phyloP scores from a whole-genome alignment of 2,329 filamentous ascomycete genomes.

The Nemania sp. region DNA sequence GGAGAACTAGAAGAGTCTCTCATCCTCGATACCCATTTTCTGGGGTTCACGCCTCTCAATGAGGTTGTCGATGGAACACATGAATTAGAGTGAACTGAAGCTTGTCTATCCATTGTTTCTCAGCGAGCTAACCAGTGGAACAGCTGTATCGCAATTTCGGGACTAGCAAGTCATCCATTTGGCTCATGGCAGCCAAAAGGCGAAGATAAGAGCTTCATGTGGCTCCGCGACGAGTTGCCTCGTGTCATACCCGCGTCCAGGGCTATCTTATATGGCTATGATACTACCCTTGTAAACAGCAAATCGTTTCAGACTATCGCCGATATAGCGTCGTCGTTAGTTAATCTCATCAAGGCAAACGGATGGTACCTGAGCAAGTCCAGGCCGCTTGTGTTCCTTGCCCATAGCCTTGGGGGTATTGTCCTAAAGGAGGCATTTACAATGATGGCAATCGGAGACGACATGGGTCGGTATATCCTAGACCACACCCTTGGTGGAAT shows the following conservation, averaged over 20 bases:
- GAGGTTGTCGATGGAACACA: conserved; percentile 33
- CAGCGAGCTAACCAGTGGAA: background rate
- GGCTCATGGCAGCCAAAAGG: conserved; percentile 44
- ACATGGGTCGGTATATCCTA: background rate
- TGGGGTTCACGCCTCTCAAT: conserved; percentile 41
- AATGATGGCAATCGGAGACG: too few species aligned
- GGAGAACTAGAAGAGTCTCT: conserved; percentile 4
- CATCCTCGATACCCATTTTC: conserved; percentile 42
- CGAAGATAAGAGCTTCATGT: conserved; percentile 45
- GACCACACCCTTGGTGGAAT: conserved; percentile 37
- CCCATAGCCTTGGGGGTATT: conserved; percentile 47
- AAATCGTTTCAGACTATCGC: conserved; percentile 44
- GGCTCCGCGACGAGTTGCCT: conserved; percentile 46
- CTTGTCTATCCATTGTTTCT: background rate
- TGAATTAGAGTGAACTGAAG: conserved; percentile 36
- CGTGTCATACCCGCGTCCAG: conserved; percentile 30
- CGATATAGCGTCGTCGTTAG: conserved; percentile 40
- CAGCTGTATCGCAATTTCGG: conserved; percentile 45
- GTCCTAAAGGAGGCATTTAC: conserved; percentile 41
- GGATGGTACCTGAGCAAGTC: conserved; percentile 32
- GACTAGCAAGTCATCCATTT: conserved; percentile 44
- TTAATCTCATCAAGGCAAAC: conserved; percentile 36
- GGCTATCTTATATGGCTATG: conserved; percentile 45
- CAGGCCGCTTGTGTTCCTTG: conserved; percentile 45
- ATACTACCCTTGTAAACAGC: conserved; percentile 40